phyloP scores from a whole-genome alignment of 2,329 filamentous ascomycete species.

The Fusarium ambrosium region DNA sequence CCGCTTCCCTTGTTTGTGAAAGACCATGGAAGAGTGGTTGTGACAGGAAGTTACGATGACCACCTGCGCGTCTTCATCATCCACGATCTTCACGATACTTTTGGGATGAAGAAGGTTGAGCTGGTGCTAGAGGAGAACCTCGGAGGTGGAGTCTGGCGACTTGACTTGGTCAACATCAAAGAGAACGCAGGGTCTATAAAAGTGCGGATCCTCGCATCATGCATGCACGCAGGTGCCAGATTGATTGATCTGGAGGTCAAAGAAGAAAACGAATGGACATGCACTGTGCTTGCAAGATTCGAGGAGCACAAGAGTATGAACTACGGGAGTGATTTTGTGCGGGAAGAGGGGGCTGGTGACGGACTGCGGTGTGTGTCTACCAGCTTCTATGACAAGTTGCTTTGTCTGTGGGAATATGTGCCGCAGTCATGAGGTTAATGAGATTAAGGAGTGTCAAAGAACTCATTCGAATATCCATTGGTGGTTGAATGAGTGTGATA shows the following conservation, averaged over 20 bases:
- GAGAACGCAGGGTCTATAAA: conserved; percentile 47
- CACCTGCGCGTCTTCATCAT: conserved; percentile 76
- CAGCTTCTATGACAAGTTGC: conserved; percentile 80
- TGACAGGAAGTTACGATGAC: conserved; percentile 96
- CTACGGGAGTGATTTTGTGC: conserved; percentile 83
- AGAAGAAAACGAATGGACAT: conserved; percentile 64
- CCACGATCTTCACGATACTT: conserved; percentile 55
- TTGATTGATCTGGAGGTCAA: conserved; percentile 66
- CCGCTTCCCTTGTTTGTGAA: conserved; percentile 66
- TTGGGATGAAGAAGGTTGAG: conserved; percentile 58
- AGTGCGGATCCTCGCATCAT: conserved; percentile 80
- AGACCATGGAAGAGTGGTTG: conserved; percentile 68
- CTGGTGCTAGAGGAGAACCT: conserved; percentile 76
- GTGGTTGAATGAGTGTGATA: background rate
- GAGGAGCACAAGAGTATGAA: conserved; percentile 95
- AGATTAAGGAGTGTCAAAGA: background rate
- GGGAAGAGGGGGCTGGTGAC: conserved; percentile 43
- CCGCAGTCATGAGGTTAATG: conserved; percentile 1
- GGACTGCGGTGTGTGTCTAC: conserved; percentile 72
- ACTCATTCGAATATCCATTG: background rate
- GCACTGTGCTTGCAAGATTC: conserved; percentile 78
- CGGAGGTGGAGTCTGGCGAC: conserved; percentile 87
- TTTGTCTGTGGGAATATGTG: conserved; percentile 74
- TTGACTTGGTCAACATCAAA: conserved; percentile 70
- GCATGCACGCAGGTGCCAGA: conserved; percentile 90